Conservation (phyloP, 2,329 filamentous ascomycete genomes). For the Trichoderma atroviride region DNA sequence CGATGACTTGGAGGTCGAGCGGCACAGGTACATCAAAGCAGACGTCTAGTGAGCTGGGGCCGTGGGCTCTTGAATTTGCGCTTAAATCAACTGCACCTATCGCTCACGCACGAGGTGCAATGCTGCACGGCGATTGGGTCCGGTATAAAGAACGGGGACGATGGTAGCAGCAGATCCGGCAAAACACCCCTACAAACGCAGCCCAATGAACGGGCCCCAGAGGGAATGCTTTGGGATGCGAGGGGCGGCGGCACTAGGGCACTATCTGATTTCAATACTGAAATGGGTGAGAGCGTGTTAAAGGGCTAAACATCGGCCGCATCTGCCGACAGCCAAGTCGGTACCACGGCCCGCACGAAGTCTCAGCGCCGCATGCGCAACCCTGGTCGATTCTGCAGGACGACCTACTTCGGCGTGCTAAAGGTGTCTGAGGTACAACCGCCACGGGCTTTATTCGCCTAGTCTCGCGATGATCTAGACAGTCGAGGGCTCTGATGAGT, state of each 20-base stretch:
- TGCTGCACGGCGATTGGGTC: conserved; percentile 37
- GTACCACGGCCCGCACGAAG: conserved; percentile 13
- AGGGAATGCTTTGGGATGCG: conserved; percentile 15
- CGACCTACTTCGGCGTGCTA: conserved; percentile 20
- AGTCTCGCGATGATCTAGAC: conserved; percentile 27
- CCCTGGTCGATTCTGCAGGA: conserved; percentile 24
- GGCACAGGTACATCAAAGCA: background rate
- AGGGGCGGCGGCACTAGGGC: background rate
- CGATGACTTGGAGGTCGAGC: background rate
- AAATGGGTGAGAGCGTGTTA: rapidly evolving
- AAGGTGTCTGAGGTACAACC: conserved; percentile 16
- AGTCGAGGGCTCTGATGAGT: conserved; percentile 22
- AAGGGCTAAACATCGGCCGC: conserved; percentile 7
- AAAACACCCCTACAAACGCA: conserved; percentile 14
- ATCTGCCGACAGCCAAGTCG: background rate
- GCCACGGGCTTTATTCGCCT: conserved; percentile 21
- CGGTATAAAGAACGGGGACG: conserved; percentile 12
- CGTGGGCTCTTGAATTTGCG: background rate
- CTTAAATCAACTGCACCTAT: conserved; percentile 32
- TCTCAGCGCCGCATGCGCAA: conserved; percentile 20
- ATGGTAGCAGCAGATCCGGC: conserved; percentile 26
- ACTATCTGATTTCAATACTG: background rate
- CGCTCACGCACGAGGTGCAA: conserved; percentile 40
- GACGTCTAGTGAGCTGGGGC: background rate
- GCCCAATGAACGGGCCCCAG: conserved; percentile 21